Percentiles rank a stretch among this genome's conserved stretches.
Conservation (phyloP, 495 filamentous ascomycete species). For the Aspergillus olivimuriae region DNA sequence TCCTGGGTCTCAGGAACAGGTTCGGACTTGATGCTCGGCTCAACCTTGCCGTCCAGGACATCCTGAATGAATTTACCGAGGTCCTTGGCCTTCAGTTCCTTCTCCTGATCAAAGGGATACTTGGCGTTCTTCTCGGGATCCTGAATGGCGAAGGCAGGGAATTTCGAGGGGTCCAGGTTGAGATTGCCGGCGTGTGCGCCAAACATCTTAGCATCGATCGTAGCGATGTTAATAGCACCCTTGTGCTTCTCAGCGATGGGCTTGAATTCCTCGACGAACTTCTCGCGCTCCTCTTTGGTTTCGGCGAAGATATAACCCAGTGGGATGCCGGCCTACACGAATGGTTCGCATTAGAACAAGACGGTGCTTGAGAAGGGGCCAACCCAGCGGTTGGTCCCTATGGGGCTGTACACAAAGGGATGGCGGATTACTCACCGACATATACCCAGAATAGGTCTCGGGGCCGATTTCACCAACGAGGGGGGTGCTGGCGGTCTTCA, state of each 20-base stretch:
- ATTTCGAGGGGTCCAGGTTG: conserved; percentile 91
- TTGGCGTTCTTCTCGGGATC: conserved; percentile 94
- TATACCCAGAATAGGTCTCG: conserved; percentile 95
- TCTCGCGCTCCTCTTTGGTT: conserved; percentile 79
- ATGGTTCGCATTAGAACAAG: no score
- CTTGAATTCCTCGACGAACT: conserved; percentile 58
- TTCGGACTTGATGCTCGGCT: conserved; percentile 97
- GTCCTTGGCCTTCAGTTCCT: conserved; percentile 67
- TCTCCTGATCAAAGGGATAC: conserved; percentile 85
- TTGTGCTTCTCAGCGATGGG: conserved; percentile 54
- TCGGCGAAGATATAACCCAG: conserved; percentile 98
- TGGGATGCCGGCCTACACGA: conserved; percentile 68
- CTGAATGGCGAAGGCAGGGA: conserved; percentile 97
- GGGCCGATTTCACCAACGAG: conserved; percentile 95
- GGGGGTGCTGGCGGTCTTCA: conserved; percentile 78
- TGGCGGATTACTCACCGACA: conserved; percentile 54
- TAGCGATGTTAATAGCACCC: conserved; percentile 91
- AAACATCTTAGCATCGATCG: conserved; percentile 92
- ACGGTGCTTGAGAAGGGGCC: no score
- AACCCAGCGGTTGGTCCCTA: no score
- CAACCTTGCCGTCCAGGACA: conserved; percentile 80
- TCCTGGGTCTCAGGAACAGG: conserved; percentile 94
- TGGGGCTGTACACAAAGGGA: no score
- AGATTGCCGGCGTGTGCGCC: conserved; percentile 95
- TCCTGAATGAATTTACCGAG: conserved; percentile 82